Base-by-base conservation (phyloP, 352 stramenopile genomes). In the Phytopythium montanum region DNA sequence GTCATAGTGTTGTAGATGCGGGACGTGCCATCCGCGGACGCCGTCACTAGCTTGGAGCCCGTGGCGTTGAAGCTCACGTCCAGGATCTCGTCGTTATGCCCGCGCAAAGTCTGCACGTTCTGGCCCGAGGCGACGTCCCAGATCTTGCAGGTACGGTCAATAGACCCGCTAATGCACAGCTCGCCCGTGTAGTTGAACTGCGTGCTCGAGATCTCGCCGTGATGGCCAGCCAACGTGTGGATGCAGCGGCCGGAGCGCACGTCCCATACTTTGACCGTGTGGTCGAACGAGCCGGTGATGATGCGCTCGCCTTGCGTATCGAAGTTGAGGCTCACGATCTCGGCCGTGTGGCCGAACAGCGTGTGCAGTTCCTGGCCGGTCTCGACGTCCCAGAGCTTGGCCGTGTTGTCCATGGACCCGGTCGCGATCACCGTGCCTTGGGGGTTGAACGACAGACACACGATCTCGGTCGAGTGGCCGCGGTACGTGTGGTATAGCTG, bases 1-100 rank as follows among this genome's bases (percentile, higher is more conserved):
- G 94, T 98, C 81, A 97, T 96, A 25, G 92, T 97, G 64, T 98
- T 98, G 79, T 98, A 98, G 51, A 98, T 95, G 28, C 94, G 87
- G 8, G 90, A 94, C 25, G 90, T 98, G 61, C 90, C 92, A 59
- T 98, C 94, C 9, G 89, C 89, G 29, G 87, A 97, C 14, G 89
- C 94, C 12, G 95, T 98, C 58, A 98, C 93, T 41, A 98, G 74
- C 68, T 97, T 97, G n/a, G 86, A 96, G 19, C 91, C 91, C 7
- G 89, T 98, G n/a, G 85, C 79, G 64, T 98, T 98, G 76, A 98
- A 98, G 61, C 77, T 88, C 59, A 98, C 95, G 66, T 98, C 94
- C 49, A 98, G 68, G 41, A 98, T 98, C 70, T 98, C 92, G 66
- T 98, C 94, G 58, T 97, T 98, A 75, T 98, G 94, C 8, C 94